phyloP scores from a whole-genome alignment of 1,139 yeast genomes.

The Suhomyces atakaporum region DNA sequence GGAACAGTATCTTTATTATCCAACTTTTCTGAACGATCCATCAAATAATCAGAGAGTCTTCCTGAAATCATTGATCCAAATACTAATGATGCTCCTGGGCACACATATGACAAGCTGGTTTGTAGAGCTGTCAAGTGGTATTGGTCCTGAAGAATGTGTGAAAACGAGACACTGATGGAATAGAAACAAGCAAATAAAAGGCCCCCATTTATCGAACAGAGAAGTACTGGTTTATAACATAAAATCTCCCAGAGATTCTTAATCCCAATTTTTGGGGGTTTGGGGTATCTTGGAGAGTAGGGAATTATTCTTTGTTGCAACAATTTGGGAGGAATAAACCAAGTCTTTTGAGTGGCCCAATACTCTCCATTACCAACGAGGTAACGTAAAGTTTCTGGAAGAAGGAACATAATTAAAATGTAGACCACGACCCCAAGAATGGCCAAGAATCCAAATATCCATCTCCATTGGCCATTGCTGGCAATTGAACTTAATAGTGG shows the following conservation, averaged over 20 bases:
- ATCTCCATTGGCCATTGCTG: conserved; percentile 48
- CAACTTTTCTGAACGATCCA: conserved; percentile 27
- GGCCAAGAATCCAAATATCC: conserved; percentile 57
- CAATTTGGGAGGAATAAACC: conserved; percentile 31
- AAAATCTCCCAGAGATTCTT: conserved; percentile 38
- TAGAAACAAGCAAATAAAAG: conserved; percentile 57
- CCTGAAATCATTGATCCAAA: conserved; percentile 56
- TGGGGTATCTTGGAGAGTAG: conserved; percentile 34
- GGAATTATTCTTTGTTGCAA: conserved; percentile 30
- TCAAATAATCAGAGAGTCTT: conserved; percentile 45
- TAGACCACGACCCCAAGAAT: conserved; percentile 45
- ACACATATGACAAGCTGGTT: conserved; percentile 51
- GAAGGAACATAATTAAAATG: conserved; percentile 37
- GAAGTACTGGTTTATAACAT: conserved; percentile 44
- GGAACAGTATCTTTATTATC: conserved; percentile 36
- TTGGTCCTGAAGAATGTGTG: conserved; percentile 38
- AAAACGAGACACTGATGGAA: conserved; percentile 53
- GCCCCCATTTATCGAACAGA: conserved; percentile 53
- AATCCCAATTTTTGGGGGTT: conserved; percentile 51
- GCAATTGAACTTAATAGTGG: conserved; percentile 49
- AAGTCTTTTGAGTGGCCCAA: conserved; percentile 18
- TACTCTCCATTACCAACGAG: conserved; percentile 55
- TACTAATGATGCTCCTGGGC: conserved; percentile 55
- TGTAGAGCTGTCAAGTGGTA: conserved; percentile 40
- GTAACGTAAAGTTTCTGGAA: conserved; percentile 58